phyloP scores from a whole-genome alignment of 768 basidiomycete species.

The Porpolomopsis calyptriformis region DNA sequence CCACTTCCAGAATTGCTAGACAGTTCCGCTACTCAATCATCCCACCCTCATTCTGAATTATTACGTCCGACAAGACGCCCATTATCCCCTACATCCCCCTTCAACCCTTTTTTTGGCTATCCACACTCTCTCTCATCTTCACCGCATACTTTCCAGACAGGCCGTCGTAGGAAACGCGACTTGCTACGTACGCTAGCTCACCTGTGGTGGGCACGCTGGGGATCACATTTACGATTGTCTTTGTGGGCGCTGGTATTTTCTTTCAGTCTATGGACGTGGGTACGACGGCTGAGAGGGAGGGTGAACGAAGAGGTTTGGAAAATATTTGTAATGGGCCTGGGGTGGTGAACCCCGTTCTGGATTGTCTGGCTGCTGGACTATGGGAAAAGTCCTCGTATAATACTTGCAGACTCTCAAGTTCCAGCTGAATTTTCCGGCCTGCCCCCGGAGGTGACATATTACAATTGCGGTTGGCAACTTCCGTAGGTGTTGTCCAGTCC shows the following conservation, averaged over 20 bases:
- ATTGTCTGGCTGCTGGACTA: no score
- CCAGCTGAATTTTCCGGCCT: no score
- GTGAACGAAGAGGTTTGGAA: not conserved
- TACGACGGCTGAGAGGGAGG: not conserved
- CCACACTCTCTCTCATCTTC: slow-evolving; percentile 33
- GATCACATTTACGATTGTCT: slow-evolving; percentile 27
- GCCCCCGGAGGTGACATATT: no score
- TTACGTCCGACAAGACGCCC: slow-evolving; percentile 12
- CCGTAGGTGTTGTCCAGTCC: no score
- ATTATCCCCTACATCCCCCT: slow-evolving; percentile 45
- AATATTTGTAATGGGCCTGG: not conserved
- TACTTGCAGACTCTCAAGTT: no score
- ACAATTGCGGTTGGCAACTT: not conserved
- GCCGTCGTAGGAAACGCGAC: slow-evolving; percentile 61
- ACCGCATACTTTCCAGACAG: slow-evolving; percentile 41
- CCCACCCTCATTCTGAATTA: not conserved
- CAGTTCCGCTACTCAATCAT: slow-evolving; percentile 7
- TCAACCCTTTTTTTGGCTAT: slow-evolving; percentile 73
- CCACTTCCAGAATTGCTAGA: slow-evolving; percentile 9
- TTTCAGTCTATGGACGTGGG: slow-evolving; percentile 18
- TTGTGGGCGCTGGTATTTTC: slow-evolving; percentile 23
- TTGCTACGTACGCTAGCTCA: slow-evolving; percentile 48
- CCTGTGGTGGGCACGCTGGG: slow-evolving; percentile 64
- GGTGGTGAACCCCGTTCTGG: not conserved
- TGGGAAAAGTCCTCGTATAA: no score